Base-by-base conservation (phyloP, 1,284 basidiomycete genomes). In the Abortiporus biennis region DNA sequence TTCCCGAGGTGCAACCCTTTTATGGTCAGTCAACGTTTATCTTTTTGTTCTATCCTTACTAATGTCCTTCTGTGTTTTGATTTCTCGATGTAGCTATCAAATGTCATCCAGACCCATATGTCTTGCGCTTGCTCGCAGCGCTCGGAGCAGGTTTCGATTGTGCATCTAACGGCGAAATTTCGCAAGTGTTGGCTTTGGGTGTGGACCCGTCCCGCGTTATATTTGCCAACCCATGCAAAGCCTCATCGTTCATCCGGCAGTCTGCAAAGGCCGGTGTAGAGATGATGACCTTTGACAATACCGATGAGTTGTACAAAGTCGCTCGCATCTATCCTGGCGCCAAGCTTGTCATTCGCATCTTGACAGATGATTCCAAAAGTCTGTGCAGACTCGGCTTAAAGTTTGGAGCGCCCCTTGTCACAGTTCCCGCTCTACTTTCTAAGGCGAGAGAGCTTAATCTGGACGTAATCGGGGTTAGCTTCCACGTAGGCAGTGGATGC, bases 171-270 rank as follows among this genome's bases (percentile, higher is more conserved):
- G 85, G 85, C 47, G 96, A 99, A 67, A 98, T 99, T 55, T 72
- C 79, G 20, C 76, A 80, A 48, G 85, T 99, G 9, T 73, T 98
- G 21, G 69, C 72, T 19, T 65, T 95, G 9, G 86, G 82, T 21
- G 78, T 89, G 44, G 71, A 75, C 44, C 82, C 92, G 1, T 71
- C 73, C 15, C 78, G 88, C 46, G 90, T 99, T 71, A 92, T 99
- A 59, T 99, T 94, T 60, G 96, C 96, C 53, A 99, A 99, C 68
- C 96, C 96, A 0, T 99, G 95, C 84, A 99, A 99, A 69, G 92
- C 95, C 1, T 75, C 80, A 6, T 95, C 92, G 6, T 97, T 96
- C 66, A 79, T 99, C 52, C 88, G 92, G 44, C 80, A 82, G 52
- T 90, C 96, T 11, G 80, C 81, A 27, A 78, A 76, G 50, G 65